phyloP scores from a whole-genome alignment of 177 flowering plant genomes.

The Vitis hybrid region DNA sequence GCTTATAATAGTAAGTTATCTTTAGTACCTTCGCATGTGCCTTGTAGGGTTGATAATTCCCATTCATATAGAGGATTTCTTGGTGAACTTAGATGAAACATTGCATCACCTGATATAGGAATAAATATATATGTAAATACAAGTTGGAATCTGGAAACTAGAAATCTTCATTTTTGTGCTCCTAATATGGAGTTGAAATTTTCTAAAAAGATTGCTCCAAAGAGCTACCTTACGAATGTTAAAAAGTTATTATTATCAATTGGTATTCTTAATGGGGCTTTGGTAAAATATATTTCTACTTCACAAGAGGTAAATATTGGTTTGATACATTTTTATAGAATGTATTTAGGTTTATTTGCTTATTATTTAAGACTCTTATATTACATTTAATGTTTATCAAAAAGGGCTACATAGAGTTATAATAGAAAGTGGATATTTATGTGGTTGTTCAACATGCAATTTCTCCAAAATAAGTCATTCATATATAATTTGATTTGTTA shows the following conservation, averaged over 20 bases:
- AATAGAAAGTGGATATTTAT: slow-evolving; percentile 17
- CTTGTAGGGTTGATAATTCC: slow-evolving; percentile 7
- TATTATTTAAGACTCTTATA: no score
- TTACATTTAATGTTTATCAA: no score
- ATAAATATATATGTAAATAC: slow-evolving; percentile 12
- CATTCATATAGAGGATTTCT: slow-evolving; percentile 1
- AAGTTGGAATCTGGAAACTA: slow-evolving; percentile 3
- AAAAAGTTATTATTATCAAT: slow-evolving; percentile 18
- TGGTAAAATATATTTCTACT: no score
- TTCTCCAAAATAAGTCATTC: slow-evolving; percentile 49
- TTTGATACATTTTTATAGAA: no score
- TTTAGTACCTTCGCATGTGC: slow-evolving; percentile 6
- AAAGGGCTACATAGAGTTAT: no score
- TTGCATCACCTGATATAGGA: slow-evolving; percentile 11
- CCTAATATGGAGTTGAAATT: slow-evolving; percentile 44
- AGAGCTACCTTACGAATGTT: slow-evolving; percentile 56
- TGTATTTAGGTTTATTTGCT: no score
- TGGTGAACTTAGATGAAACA: slow-evolving; percentile 10
- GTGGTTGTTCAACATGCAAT: slow-evolving; percentile 66
- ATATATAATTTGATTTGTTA: neutral
- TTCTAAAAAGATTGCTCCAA: slow-evolving; percentile 46
- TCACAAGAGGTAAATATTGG: no score
- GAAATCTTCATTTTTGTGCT: slow-evolving; percentile 6
- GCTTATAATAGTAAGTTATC: slow-evolving; percentile 14
- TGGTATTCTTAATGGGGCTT: no score